Base-by-base conservation (phyloP, 192 early-diverging fungal genomes). In the Backusella westeae region DNA sequence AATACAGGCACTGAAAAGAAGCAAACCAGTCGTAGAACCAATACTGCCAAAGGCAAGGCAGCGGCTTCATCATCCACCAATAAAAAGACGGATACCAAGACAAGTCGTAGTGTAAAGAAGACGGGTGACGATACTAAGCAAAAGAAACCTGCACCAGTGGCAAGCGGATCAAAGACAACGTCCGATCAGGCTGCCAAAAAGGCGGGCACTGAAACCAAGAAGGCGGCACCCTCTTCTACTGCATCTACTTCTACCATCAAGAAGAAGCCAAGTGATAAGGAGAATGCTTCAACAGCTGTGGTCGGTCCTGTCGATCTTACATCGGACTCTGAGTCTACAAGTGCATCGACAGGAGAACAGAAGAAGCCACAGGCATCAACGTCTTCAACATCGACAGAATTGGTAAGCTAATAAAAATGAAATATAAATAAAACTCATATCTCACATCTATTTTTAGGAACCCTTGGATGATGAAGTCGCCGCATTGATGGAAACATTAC, bases 391-490 rank as follows among this genome's bases (percentile, higher is more conserved):
- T 3, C 32, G 38, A 39, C 38, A 21, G 17, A 29, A 34, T 32
- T 34, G 44, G 70, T 71, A 49, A 49, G 6, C 34, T 0, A 56
- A 21, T 0, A 21, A 23, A 23, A 21, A 23, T 10, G 8, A 21
- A 56, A 39, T 32, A 3, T 23, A 56, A 56, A 56, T 12, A 21
- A 26, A 26, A 7, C 9, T 38, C 35, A 39, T 68, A 2, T 68
- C 32, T 32, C 19, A 19, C 7, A 21, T 69, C 39, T 14, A 32
- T n/a, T 2, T 6, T 44, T 67, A 75, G 74, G 14, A 76, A 10
- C 82, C 86, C 19, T 23, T 87, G 23, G 75, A 78, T 75, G 72
- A 78, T 6, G 76, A 82, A 36, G 76, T 87, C 0, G 49, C 81
- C 35, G 52, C 35, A 26, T 52, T 80, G 0, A 78, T 81, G 35